Evolutionary conservation across 2,329 filamentous ascomycete genomes (phyloP).

Genomic region (Calonectria pteridis): DNA sequence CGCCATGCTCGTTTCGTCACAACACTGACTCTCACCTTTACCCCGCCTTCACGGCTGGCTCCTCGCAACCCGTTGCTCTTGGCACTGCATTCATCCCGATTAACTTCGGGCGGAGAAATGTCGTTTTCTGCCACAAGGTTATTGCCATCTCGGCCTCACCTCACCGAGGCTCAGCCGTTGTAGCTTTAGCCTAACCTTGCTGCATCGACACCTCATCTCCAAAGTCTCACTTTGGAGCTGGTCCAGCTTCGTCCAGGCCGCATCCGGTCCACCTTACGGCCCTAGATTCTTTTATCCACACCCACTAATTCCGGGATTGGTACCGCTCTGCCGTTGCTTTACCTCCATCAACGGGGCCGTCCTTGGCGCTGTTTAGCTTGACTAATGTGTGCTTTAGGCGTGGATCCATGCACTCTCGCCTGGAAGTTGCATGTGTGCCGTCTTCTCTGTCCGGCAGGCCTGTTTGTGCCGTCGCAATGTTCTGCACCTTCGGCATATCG

Average conservation of each 20-base stretch:
- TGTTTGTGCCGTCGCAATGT: neutral
- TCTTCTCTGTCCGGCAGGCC: neutral
- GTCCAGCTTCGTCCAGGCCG: neutral
- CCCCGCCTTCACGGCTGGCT: neutral
- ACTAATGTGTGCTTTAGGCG: neutral
- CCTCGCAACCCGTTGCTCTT: neutral
- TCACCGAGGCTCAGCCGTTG: conserved; percentile 31
- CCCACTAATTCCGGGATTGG: neutral
- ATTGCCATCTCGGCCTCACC: conserved; percentile 3
- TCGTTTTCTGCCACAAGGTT: conserved; percentile 8
- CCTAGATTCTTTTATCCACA: neutral
- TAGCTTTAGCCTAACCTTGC: conserved; percentile 25
- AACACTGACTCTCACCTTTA: neutral
- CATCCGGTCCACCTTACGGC: neutral
- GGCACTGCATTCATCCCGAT: conserved; percentile 3
- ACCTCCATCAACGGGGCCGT: conserved; percentile 7
- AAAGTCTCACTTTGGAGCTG: neutral
- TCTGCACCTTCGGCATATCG: conserved; percentile 30
- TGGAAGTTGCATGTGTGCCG: neutral
- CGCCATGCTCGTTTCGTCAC: conserved; percentile 19
- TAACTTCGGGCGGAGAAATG: neutral
- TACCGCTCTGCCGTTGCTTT: conserved; percentile 9
- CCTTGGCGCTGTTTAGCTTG: neutral
- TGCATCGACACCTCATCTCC: conserved; percentile 9
- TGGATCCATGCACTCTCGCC: neutral